Evolutionary conservation across 2,329 filamentous ascomycete species (phyloP).

Genomic region (Ambrosiella beaveri): DNA sequence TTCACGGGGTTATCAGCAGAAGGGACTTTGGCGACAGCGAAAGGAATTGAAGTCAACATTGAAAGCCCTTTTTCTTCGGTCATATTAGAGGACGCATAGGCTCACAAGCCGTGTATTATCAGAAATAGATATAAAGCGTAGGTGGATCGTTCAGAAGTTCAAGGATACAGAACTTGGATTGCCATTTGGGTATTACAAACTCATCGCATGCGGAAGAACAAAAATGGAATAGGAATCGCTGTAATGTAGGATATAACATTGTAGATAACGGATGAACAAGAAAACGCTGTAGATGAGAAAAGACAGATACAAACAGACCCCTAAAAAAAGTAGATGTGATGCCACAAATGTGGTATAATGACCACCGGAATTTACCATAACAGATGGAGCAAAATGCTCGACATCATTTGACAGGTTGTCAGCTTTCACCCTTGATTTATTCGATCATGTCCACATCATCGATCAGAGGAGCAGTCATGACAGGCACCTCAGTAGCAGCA

Average conservation of each 20-base stretch:
- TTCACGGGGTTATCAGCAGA: slow-evolving; percentile 48
- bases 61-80: slow-evolving; percentile 11
- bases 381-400: no score
- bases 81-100: not conserved
- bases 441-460: slow-evolving; percentile 60
- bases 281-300: not conserved
- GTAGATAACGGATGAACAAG: not conserved
- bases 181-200: no score
- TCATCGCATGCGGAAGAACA: no score
- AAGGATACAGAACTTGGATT: no score
- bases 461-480: slow-evolving; percentile 15
- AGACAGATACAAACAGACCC: not conserved
- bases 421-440: slow-evolving; percentile 19
- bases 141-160: no score
- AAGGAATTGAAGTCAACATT: slow-evolving; percentile 1
- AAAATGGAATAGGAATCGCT: not conserved
- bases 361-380: no score
- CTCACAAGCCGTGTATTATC: no score
- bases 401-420: no score
- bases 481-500: slow-evolving; percentile 11
- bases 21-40: slow-evolving; percentile 31
- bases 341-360: not conserved
- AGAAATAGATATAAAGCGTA: no score
- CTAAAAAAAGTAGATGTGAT: not conserved
- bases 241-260: not conserved